phyloP scores from a whole-genome alignment of 768 basidiomycete genomes.

The Leccinum ochraceum region DNA sequence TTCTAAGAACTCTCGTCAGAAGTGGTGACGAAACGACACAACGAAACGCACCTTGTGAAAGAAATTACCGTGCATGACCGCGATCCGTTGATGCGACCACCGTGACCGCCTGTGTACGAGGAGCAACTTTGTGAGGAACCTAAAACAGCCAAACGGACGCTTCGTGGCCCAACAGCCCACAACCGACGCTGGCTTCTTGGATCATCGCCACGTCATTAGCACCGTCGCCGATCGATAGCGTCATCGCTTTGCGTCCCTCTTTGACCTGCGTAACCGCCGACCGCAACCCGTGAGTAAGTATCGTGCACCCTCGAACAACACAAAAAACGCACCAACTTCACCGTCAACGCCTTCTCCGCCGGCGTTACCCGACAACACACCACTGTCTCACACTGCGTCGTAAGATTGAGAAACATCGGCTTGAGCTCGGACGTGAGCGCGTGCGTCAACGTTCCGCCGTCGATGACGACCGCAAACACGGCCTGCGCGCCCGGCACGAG shows the following conservation, averaged over 20 bases:
- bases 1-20: constrained; percentile 46
- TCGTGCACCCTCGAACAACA: not conserved
- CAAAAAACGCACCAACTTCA: constrained; percentile 68
- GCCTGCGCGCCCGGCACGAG: constrained; percentile 65
- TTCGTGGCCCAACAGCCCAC: constrained; percentile 90
- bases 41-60: constrained; percentile 83
- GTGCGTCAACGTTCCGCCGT: constrained; percentile 87
- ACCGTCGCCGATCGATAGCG: constrained; percentile 93
- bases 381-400: constrained; percentile 96
- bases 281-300: not conserved
- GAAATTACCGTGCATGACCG: constrained; percentile 97
- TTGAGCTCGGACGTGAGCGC: constrained; percentile 80
- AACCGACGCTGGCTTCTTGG: constrained; percentile 97
- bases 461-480: constrained; percentile 93
- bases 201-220: constrained; percentile 99
- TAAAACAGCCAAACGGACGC: constrained; percentile 98
- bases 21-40: not conserved
- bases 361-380: constrained; percentile 98
- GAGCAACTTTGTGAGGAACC: constrained; percentile 87
- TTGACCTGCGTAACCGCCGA: constrained; percentile 62
- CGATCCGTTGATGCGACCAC: constrained; percentile 92
- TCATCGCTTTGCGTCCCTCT: constrained; percentile 95
- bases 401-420: constrained; percentile 83
- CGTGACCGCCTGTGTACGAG: constrained; percentile 85
- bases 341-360: constrained; percentile 96